A percentile compares a stretch with the other conserved stretches of the same genome.
phyloP scores from a whole-genome alignment of 257 asterid genomes.

The Solanum chiquidenum region DNA sequence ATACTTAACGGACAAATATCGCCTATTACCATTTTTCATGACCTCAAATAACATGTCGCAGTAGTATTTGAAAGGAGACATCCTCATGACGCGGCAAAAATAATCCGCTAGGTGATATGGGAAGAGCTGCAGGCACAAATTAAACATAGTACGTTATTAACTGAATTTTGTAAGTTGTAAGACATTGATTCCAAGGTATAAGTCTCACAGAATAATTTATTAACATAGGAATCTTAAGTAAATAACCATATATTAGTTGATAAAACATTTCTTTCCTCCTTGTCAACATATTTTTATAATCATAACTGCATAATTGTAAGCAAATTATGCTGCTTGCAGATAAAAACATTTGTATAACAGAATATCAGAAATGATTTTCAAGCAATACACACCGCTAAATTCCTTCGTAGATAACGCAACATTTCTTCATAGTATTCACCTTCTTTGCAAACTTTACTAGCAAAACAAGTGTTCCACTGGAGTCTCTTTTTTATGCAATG shows the following conservation, averaged over 20 bases:
- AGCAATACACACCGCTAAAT: constrained; percentile 64
- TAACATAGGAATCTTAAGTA: background rate
- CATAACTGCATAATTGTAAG: background rate
- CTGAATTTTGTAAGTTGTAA: background rate
- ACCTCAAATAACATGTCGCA: constrained; percentile 96
- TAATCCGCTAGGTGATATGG: constrained; percentile 98
- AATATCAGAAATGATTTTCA: background rate
- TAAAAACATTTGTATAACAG: background rate
- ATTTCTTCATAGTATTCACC: constrained; percentile 93
- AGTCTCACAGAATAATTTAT: background rate
- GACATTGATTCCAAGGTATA: background rate
- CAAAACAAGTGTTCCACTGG: constrained; percentile 71
- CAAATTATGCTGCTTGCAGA: background rate
- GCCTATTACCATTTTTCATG: constrained; percentile 79
- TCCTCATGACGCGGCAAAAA: constrained; percentile 95
- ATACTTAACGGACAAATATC: background rate
- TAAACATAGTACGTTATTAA: background rate
- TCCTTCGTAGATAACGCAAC: constrained; percentile 91
- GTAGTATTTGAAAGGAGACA: constrained; percentile 95
- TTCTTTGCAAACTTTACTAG: constrained; percentile 89
- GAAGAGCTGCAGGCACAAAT: constrained; percentile 55
- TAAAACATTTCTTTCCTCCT: background rate
- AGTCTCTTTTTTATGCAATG: constrained; percentile 91
- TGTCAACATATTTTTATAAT: background rate
- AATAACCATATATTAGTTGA: background rate